Conservation (phyloP, 2,329 filamentous ascomycete genomes). For the Xylogone sp. region DNA sequence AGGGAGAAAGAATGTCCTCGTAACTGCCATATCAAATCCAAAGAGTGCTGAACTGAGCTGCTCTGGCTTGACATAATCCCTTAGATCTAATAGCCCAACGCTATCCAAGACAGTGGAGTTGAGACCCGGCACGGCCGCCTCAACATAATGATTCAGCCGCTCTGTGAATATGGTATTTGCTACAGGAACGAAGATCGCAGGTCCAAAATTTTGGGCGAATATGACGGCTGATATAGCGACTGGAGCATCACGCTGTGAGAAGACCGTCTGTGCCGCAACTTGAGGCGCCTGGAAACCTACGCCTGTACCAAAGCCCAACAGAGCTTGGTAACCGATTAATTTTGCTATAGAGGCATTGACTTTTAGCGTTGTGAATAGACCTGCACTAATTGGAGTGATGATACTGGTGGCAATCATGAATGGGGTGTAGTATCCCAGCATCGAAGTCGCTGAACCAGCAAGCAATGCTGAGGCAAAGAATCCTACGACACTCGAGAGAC, state of each 20-base stretch:
- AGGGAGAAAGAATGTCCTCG: slow-evolving; percentile 55
- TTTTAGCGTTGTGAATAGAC: slow-evolving; percentile 3
- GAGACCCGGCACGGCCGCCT: slow-evolving; percentile 17
- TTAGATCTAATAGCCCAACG: not conserved
- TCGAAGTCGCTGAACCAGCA: slow-evolving; percentile 1
- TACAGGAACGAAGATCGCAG: slow-evolving; percentile 58
- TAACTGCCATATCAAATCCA: slow-evolving; percentile 56
- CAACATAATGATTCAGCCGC: slow-evolving; percentile 39
- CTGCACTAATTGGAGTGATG: slow-evolving; percentile 1
- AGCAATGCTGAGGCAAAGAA: slow-evolving; percentile 15
- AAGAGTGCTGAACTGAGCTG: not conserved
- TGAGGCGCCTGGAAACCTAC: slow-evolving; percentile 6
- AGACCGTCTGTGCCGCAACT: slow-evolving; percentile 40
- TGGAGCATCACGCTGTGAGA: slow-evolving; percentile 41
- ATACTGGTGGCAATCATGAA: slow-evolving; percentile 11
- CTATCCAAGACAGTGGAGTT: not conserved
- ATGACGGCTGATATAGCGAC: slow-evolving; percentile 45
- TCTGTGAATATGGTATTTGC: slow-evolving; percentile 65
- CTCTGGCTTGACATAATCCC: not conserved
- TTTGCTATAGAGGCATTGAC: slow-evolving; percentile 1
- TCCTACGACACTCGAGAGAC: not conserved
- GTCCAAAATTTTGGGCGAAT: slow-evolving; percentile 61
- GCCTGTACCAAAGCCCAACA: slow-evolving; percentile 6
- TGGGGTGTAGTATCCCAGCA: slow-evolving; percentile 4
- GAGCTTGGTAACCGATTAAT: slow-evolving; percentile 17